Evolutionary conservation across 306 rosid species (phyloP), one percentile per base, ranked within the genome.

Genomic region (Lagenaria siceraria): DNA sequence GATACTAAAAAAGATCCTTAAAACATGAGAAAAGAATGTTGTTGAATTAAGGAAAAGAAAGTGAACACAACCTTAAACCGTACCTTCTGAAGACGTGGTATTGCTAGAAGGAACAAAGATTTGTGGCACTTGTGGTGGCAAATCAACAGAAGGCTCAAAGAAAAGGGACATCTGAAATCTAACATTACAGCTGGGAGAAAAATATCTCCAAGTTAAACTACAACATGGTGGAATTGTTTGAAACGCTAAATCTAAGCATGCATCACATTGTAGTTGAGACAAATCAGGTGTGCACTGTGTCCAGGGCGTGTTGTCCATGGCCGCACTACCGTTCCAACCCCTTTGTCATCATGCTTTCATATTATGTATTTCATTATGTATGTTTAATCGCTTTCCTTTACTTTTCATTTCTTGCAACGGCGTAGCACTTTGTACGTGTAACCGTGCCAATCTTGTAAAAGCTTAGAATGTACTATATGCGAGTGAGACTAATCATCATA

Each of bases 201-300:
- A 0, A 15, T 56, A 29, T 25, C 29, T 65, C 14, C 4, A 78
- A 1, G 64, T 75, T 64, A 31, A 40, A 6, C 7, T 15, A 77
- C 75, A 76, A 33, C 71, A 81, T 38, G 48, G 15, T 64, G 43
- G 72, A 5, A 35, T 35, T 64, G 1, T 10, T 64, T 7, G 40
- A 19, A 64, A 35, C 15, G 48, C 43, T 35, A 25, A 12, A n/a
- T 0, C 1, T 12, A 84, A 31, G 19, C 84, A 84, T 0, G 1
- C 5, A 3, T 10, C 31, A 33, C 87, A 83, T 6, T 31, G 74
- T 1, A 2, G 0, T 3, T 46, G 6, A n/a, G 80, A 73, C 75
- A 83, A 54, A 63, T 83, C 84, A 68, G 56, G 70, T 6, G 82
- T 80, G 74, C 86, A 83, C n/a, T n/a, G n/a, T n/a, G n/a, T n/a